Percentiles rank a stretch among this genome's conserved stretches.
phyloP scores from a whole-genome alignment of 2,329 filamentous ascomycete species.

The Trichophyton verrucosum region DNA sequence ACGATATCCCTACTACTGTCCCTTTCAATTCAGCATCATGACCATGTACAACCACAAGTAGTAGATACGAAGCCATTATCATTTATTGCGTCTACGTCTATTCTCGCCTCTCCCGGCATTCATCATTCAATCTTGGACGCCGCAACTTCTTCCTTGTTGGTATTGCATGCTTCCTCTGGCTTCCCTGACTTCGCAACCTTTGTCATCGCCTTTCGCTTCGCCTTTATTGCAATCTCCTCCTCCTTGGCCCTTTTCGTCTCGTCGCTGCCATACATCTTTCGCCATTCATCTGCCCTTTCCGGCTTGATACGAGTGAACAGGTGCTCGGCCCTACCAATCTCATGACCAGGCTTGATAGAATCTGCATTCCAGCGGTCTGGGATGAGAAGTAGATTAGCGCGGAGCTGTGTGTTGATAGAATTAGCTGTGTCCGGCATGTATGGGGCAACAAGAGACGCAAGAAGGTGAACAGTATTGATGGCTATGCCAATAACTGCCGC shows the following conservation, averaged over 20 bases:
- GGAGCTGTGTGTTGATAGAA: constrained; percentile 66
- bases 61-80: too few relatives aligned
- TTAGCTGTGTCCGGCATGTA: constrained; percentile 70
- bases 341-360: constrained; percentile 57
- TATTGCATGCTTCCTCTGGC: not conserved
- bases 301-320: constrained; percentile 74
- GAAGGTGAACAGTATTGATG: constrained; percentile 69
- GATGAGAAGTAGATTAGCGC: constrained; percentile 35
- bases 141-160: not conserved
- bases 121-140: not conserved
- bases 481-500: constrained; percentile 61
- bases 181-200: constrained; percentile 11
- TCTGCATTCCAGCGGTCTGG: constrained; percentile 49
- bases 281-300: constrained; percentile 74
- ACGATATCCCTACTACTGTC: too few relatives aligned
- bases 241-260: constrained; percentile 56
- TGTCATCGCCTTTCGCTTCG: constrained; percentile 21
- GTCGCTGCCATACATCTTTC: constrained; percentile 57
- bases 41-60: too few relatives aligned
- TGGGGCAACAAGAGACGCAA: constrained; percentile 64
- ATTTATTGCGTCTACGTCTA: too few relatives aligned
- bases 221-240: constrained; percentile 43
- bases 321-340: constrained; percentile 66
- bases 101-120: too few relatives aligned
- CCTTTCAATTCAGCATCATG: too few relatives aligned